Base-by-base conservation (phyloP, 768 basidiomycete species). In the Panaeolus papilionaceus region DNA sequence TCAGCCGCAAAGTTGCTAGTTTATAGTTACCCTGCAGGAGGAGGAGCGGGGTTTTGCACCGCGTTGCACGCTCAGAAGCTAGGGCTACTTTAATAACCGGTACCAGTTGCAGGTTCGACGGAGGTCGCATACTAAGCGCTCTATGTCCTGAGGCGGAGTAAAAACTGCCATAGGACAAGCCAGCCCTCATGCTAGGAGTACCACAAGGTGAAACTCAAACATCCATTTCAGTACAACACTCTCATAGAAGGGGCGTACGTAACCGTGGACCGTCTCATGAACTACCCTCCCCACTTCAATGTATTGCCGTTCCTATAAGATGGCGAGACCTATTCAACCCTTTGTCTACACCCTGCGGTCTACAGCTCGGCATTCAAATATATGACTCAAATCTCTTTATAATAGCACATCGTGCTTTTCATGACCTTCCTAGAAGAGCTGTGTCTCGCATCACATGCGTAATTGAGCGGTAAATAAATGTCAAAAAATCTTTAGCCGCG, bases 401-500 rank as follows among this genome's bases (percentile, higher is more conserved):
- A 58, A n/a, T 18, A 12, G 14, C 28, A 16, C 54, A 58, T 58
- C 54, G 54, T 58, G 54, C 54, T 58, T 58, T 58, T 58, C 54
- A 58, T 58, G 54, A 33, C 10, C 6, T 33, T 58, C 14, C 54
- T 58, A 58, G 54, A 58, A 33, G 54, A 58, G 54, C 54, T 58
- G 54, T 58, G 54, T 37, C 54, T 11, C 33, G 47, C 54, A 58
- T 58, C 54, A 58, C 54, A 58, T n/a, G 28, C 26, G 54, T 58
- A 58, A 58, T 58, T 58, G 54, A 58, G 54, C 54, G 54, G 54
- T 58, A 58, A 58, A 58, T 58, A 58, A 58, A 58, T 58, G 54
- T 58, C 54, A 58, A 58, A 58, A 58, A 33, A 37, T 58, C 26
- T 58, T 58, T 28, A 58, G 54, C 54, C 54, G 54, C 54, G 54